A percentile compares a stretch with the other conserved stretches of the same genome.
Evolutionary conservation across 352 stramenopile species (phyloP).

Genomic region (Pythium periplocum): DNA sequence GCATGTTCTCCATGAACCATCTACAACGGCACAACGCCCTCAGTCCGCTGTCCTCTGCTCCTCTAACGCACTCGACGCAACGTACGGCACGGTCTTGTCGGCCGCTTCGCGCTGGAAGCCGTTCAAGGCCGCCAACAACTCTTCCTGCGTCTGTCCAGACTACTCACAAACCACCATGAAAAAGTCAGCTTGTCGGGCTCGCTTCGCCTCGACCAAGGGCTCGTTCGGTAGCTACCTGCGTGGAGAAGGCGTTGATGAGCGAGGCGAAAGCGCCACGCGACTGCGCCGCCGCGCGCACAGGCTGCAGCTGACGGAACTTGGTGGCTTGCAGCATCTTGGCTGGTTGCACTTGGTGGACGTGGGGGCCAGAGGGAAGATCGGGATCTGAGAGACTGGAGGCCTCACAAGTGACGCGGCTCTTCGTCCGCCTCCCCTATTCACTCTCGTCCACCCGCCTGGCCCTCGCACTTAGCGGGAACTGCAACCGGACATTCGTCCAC

Average conservation of each 20-base stretch:
- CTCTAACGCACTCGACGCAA: constrained; percentile 2
- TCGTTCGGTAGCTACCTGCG: constrained; percentile 20
- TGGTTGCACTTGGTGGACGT: too few species aligned
- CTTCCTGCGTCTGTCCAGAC: constrained; percentile 25
- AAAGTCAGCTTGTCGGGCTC: constrained; percentile 1
- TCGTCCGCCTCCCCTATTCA: constrained; percentile 22
- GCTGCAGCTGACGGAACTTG: constrained; percentile 51
- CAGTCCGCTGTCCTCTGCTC: background rate
- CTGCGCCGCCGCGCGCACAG: constrained; percentile 23
- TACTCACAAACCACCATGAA: constrained; percentile 1
- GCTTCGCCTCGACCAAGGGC: background rate
- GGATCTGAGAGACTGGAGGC: constrained; percentile 15
- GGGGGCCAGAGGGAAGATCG: constrained; percentile 13
- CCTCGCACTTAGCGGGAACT: constrained; percentile 22
- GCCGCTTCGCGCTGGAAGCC: constrained; percentile 67
- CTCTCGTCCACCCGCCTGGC: constrained; percentile 18
- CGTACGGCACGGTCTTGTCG: constrained; percentile 60
- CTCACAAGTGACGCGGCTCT: constrained; percentile 10
- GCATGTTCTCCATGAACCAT: constrained; percentile 90
- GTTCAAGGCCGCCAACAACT: constrained; percentile 53
- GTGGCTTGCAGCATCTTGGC: constrained; percentile 53
- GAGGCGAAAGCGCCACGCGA: constrained; percentile 25
- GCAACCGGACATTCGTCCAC: constrained; percentile 25
- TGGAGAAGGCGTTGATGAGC: constrained; percentile 37
- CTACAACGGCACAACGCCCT: constrained; percentile 6